phyloP scores from a whole-genome alignment of 495 filamentous ascomycete genomes.

The Platismatia glauca region DNA sequence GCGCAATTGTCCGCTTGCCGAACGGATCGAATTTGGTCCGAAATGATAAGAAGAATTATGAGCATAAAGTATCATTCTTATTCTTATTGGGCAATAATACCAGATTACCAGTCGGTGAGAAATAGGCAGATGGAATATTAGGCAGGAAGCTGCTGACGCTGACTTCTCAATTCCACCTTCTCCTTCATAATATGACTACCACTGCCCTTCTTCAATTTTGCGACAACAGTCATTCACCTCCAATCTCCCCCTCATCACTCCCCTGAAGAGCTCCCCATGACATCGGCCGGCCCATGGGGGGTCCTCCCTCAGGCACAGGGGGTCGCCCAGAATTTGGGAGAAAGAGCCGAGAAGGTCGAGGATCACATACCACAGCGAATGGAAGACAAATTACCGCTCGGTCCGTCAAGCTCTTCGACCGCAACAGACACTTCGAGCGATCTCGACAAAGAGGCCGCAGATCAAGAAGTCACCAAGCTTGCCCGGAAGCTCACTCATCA shows the following conservation, averaged over 20 bases:
- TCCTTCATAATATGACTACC: background rate
- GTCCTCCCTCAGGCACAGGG: slow-evolving; percentile 22
- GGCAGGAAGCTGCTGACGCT: too few relatives aligned
- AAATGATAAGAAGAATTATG: too few relatives aligned
- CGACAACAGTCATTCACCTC: too few relatives aligned
- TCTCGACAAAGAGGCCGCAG: slow-evolving; percentile 29
- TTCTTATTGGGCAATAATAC: too few relatives aligned
- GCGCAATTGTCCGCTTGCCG: too few relatives aligned
- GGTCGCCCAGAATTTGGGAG: slow-evolving; percentile 10
- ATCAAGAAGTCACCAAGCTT: slow-evolving; percentile 36
- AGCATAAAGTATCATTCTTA: too few relatives aligned
- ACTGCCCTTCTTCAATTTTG: background rate
- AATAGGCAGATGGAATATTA: too few relatives aligned
- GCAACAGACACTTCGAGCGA: slow-evolving; percentile 19
- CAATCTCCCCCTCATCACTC: background rate
- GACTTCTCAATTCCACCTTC: too few relatives aligned
- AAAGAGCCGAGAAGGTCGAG: slow-evolving; percentile 17
- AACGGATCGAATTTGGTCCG: too few relatives aligned
- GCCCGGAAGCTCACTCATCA: slow-evolving; percentile 41
- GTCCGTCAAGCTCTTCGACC: background rate
- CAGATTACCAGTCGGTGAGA: too few relatives aligned
- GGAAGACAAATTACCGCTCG: slow-evolving; percentile 1
- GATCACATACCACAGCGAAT: background rate
- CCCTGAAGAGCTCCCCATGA: background rate
- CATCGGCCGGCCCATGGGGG: slow-evolving; percentile 12